A percentile compares a stretch with the other conserved stretches of the same genome.
phyloP scores from a whole-genome alignment of 331 rosid species.

The Malus hybrid region DNA sequence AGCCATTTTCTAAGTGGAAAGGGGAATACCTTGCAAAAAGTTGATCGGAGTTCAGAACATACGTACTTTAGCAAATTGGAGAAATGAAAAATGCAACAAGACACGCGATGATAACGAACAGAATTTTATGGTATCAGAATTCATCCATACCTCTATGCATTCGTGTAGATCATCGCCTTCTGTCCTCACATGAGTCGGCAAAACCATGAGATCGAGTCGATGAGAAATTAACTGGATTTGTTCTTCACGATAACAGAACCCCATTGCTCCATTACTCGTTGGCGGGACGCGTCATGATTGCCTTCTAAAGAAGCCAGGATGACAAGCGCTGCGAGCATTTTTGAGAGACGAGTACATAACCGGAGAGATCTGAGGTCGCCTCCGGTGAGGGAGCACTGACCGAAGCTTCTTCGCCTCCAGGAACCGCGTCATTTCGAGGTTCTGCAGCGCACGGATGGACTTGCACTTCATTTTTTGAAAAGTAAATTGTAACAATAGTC shows the following conservation, averaged over 20 bases:
- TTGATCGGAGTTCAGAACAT: not conserved
- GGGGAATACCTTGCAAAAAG: no score
- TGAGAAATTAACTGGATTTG: not conserved
- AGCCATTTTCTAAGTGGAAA: no score
- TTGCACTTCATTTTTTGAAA: constrained; percentile 19
- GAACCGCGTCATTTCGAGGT: constrained; percentile 13
- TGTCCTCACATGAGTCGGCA: constrained; percentile 87
- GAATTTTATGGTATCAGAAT: not conserved
- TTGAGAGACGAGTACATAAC: constrained; percentile 22
- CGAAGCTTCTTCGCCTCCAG: constrained; percentile 59
- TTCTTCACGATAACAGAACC: not conserved
- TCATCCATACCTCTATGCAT: constrained; percentile 67
- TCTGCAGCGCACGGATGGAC: constrained; percentile 26
- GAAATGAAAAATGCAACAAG: no score
- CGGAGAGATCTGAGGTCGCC: constrained; percentile 50
- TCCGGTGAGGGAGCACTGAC: constrained; percentile 56
- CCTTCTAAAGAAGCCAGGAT: constrained; percentile 39
- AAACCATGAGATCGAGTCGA: constrained; percentile 24
- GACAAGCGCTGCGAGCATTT: not conserved
- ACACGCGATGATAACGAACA: no score
- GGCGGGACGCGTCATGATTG: constrained; percentile 19
- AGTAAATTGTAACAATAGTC: no score
- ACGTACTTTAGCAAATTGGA: constrained; percentile 30
- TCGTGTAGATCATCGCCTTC: constrained; percentile 51
- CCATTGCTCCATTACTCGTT: not conserved